Conservation (phyloP, 768 basidiomycete genomes). For the Suillus paluster region DNA sequence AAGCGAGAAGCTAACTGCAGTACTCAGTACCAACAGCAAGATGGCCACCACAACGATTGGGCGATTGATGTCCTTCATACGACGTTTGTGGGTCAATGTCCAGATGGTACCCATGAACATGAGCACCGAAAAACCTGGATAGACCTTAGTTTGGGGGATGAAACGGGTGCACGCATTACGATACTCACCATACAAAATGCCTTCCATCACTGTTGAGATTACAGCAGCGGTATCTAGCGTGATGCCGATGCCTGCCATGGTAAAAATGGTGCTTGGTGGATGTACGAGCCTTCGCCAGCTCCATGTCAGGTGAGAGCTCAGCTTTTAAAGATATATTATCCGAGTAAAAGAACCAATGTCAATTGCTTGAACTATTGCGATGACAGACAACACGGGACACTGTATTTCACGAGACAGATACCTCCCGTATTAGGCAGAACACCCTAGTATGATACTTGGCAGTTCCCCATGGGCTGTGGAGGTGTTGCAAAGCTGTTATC, state of each 20-base stretch:
- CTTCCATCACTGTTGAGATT: constrained; percentile 2
- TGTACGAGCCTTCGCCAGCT: not conserved
- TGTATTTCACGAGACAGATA: too few species aligned
- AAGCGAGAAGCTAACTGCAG: not conserved
- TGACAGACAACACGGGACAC: not conserved
- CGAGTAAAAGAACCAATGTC: not conserved
- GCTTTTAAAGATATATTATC: not conserved
- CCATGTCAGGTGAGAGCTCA: constrained; percentile 5
- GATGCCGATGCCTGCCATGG: not conserved
- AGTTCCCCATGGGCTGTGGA: too few species aligned
- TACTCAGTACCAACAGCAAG: constrained; percentile 3
- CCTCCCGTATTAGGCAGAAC: too few species aligned
- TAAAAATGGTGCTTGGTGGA: not conserved
- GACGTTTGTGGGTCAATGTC: not conserved
- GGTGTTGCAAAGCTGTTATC: too few species aligned
- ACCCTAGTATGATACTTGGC: too few species aligned
- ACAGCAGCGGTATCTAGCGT: constrained; percentile 1
- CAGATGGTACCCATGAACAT: constrained; percentile 6
- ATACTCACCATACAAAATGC: constrained; percentile 4
- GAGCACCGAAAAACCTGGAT: constrained; percentile 5
- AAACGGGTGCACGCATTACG: not conserved
- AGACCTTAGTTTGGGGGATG: not conserved
- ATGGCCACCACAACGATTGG: not conserved
- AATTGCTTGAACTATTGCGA: not conserved
- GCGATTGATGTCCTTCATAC: not conserved